Evolutionary conservation across 2,329 filamentous ascomycete species (phyloP), one percentile per base, ranked within the genome.

Genomic region (Cercospora sesami): DNA sequence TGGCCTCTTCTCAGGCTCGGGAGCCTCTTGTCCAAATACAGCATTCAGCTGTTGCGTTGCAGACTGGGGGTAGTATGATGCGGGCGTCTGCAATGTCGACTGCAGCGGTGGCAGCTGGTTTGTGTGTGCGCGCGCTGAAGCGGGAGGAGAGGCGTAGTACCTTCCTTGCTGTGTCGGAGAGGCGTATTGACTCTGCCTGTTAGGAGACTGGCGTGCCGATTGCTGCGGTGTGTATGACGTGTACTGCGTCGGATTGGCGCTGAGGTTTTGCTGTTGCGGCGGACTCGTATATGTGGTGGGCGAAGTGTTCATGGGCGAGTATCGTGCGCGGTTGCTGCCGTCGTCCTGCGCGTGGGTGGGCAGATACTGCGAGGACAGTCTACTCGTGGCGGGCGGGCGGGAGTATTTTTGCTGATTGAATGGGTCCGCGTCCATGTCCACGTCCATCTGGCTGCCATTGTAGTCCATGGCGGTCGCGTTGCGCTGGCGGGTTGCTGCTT

Each of bases 261-360:
- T 53, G 30, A 64, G 60, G 28, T 51, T 62, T 4, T 75, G 78
- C 48, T 72, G 78, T 71, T 83, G 83, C 77, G 83, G 87, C 70
- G 84, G 87, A 78, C 83, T 91, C 81, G 76, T 73, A 59, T 82
- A 86, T 65, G 91, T 90, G 36, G 90, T 88, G 48, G 93, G 92
- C 69, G 93, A 93, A 69, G 96, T 83, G 79, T 97, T 94, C 94
- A 97, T 97, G 71, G 94, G 95, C 58, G 94, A 98, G 81, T 98
- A 98, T 78, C 94, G 89, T 79, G 96, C 92, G 68, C 93, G 92
- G 61, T 92, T 86, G 53, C 93, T 95, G 68, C 91, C 89, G 76
- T 94, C 89, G 31, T 75, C 74, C 58, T 71, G 71, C 55, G 69
- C 21, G 48, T 77, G 72, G 10, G 74, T 65, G 60, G 77, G 75